Evolutionary conservation across 2,329 filamentous ascomycete species (phyloP).

Genomic region (Boeremia exigua): DNA sequence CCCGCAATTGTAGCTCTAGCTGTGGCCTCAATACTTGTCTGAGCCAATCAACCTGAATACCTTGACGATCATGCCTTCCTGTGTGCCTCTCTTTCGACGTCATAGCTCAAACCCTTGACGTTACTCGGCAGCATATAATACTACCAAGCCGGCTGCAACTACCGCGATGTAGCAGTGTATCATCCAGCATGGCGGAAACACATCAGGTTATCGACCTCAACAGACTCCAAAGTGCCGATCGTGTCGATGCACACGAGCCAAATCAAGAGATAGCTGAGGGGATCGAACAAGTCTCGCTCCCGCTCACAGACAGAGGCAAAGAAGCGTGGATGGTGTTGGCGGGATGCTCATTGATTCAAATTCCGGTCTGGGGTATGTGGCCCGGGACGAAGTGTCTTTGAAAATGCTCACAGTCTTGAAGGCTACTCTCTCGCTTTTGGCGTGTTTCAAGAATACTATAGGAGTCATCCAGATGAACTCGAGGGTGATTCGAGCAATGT

Average conservation of each 20-base stretch:
- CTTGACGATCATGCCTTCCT: slow-evolving; percentile 2
- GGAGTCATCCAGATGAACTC: slow-evolving; percentile 21
- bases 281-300: slow-evolving; percentile 22
- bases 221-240: not conserved
- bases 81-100: not conserved
- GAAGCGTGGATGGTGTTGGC: slow-evolving; percentile 33
- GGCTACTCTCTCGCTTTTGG: slow-evolving; percentile 30
- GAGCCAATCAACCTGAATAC: slow-evolving; percentile 12
- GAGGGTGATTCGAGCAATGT: slow-evolving; percentile 13
- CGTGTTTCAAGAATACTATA: slow-evolving; percentile 32
- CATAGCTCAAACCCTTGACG: not conserved
- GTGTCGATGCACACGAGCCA: not conserved
- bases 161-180: not conserved
- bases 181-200: not conserved
- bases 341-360: slow-evolving; percentile 30
- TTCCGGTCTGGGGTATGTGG: slow-evolving; percentile 30
- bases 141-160: not conserved
- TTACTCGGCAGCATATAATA: not conserved
- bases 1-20: slow-evolving; percentile 6
- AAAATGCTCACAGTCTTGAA: slow-evolving; percentile 11
- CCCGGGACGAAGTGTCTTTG: not conserved
- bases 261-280: slow-evolving; percentile 12
- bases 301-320: slow-evolving; percentile 27
- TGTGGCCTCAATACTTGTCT: slow-evolving; percentile 1
- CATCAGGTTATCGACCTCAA: slow-evolving; percentile 5